phyloP scores from a whole-genome alignment of 1,284 basidiomycete species.

The Thecaphora thlaspeos region DNA sequence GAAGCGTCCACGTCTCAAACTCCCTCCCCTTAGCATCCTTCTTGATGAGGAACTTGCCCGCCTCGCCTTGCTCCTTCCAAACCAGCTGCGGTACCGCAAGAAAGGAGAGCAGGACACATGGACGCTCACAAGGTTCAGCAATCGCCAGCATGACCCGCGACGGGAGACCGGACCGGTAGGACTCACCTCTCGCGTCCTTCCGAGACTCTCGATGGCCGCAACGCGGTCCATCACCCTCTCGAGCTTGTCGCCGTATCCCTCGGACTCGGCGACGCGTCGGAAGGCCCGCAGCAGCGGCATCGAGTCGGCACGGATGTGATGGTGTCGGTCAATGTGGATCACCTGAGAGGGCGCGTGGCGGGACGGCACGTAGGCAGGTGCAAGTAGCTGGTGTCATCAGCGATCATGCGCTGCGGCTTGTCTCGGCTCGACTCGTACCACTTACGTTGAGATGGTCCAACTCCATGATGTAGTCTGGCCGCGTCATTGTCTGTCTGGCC shows the following conservation, averaged over 20 bases:
- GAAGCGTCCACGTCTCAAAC: slow-evolving; percentile 43
- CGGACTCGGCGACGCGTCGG: slow-evolving; percentile 35
- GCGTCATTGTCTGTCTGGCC: slow-evolving; percentile 50
- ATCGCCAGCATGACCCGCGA: no score
- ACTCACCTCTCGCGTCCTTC: slow-evolving; percentile 36
- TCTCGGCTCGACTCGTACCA: background rate
- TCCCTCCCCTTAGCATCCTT: slow-evolving; percentile 44
- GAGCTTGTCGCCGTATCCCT: slow-evolving; percentile 42
- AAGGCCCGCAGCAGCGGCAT: slow-evolving; percentile 52
- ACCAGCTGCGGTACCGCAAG: slow-evolving; percentile 19
- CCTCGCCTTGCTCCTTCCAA: slow-evolving; percentile 52
- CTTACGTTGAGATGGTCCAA: slow-evolving; percentile 43
- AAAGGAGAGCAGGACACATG: background rate
- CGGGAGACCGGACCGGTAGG: no score
- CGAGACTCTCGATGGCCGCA: slow-evolving; percentile 46
- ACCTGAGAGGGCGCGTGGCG: slow-evolving; percentile 9
- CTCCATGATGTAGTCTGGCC: slow-evolving; percentile 46
- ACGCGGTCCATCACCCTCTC: slow-evolving; percentile 53
- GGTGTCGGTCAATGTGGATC: slow-evolving; percentile 49
- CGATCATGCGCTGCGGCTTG: no score
- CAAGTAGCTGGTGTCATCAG: no score
- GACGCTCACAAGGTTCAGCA: background rate
- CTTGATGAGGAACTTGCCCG: slow-evolving; percentile 44
- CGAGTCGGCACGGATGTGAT: slow-evolving; percentile 47
- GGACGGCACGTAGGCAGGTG: background rate